Conservation (phyloP, 805 yeast genomes). For the Pichia membranifaciens region DNA sequence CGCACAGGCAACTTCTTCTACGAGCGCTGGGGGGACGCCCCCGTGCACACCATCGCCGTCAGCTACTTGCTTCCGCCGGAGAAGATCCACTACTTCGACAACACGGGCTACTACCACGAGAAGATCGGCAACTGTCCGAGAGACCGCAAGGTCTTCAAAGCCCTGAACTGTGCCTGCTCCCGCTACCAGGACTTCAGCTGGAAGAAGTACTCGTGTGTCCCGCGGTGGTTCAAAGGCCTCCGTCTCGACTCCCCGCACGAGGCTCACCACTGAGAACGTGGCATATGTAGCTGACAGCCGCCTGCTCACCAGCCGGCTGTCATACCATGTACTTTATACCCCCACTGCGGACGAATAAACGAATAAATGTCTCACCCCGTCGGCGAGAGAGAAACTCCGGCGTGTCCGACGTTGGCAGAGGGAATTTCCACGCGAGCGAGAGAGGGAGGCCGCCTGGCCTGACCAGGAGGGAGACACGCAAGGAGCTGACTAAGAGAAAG, state of each 20-base stretch:
- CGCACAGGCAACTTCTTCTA: conserved; percentile 62
- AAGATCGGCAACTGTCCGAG: conserved; percentile 58
- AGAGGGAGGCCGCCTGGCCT: no score
- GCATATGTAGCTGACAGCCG: no score
- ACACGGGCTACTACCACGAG: conserved; percentile 51
- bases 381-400: no score
- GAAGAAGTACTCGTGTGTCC: conserved; percentile 47
- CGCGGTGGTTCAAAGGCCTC: conserved; percentile 30
- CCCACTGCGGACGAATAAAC: no score
- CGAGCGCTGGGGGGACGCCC: conserved; percentile 80
- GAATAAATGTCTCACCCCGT: no score
- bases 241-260: conserved; percentile 5
- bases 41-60: conserved; percentile 62
- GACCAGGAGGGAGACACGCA: no score
- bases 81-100: conserved; percentile 53
- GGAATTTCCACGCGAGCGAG: no score
- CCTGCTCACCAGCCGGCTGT: no score
- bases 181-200: conserved; percentile 44
- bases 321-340: no score
- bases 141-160: conserved; percentile 36
- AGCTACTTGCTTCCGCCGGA: conserved; percentile 43
- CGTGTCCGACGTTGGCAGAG: no score
- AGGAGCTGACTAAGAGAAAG: no score
- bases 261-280: conserved; percentile 2
- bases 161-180: conserved; percentile 46